Base-by-base conservation (phyloP, 2,329 filamentous ascomycete species). In the Chaetomium globosum region DNA sequence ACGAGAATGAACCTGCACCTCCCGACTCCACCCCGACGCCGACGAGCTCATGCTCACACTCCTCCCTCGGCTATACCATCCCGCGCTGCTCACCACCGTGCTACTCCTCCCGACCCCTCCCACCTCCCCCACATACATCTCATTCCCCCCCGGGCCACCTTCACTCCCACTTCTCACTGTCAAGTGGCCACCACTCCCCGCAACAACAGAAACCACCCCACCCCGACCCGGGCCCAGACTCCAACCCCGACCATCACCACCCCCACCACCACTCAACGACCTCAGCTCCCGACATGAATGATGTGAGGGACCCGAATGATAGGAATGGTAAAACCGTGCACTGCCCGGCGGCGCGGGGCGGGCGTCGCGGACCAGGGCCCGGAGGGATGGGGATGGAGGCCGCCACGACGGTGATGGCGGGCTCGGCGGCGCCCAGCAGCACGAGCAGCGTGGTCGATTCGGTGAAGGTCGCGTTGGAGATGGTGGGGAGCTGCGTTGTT, bases 341-440 rank as follows among this genome's bases (percentile, higher is more conserved):
- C 70, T 69, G 2, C 67, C 69, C 1, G 69, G 65, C 1, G 69
- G 70, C 3, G 71, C 39, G 13, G 39, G 71, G 3, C 66, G 36
- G 1, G 60, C 65, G 53, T 71, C 68, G 21, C 67, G 62, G 43
- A 73, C 13, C 5, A 73, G 61, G 3, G 69, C 71, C 4, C 71
- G 63, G 1, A 73, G 57, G 57, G 28, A 72, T 71, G 2, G 71
- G 71, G 8, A 72, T 71, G 3, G 66, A 69, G 2, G 69, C 69
- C 0, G 71, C 71, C 19, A 72, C 68, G 43, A 73, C 70, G 16
- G 69, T 69, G 10, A 73, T 71, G 30, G 70, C 69, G 7, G 59
- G 33, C 55, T 73, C 70, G 8, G 71, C 70, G 1, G 63, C 36
- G 4, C 49, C 69, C 2, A 70, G 63, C 33, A 73, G 70, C n/a